Conservation (phyloP, 2,329 filamentous ascomycete genomes). For the Aspergillus proliferans region DNA sequence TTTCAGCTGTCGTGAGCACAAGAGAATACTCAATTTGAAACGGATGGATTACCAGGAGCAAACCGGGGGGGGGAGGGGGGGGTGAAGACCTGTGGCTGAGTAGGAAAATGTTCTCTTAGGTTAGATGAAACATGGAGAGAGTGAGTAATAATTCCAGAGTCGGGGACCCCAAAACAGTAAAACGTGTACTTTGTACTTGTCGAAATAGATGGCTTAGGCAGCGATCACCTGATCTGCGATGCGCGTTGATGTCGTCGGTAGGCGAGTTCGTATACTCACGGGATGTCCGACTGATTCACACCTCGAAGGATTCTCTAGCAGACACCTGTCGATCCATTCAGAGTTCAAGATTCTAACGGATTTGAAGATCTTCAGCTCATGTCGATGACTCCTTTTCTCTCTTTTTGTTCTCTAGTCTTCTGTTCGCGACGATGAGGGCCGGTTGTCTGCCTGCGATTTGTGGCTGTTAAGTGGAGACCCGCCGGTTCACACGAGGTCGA, state of each 20-base stretch:
- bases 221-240: neutral
- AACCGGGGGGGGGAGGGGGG: too few species aligned
- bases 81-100: too few species aligned
- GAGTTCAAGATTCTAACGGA: neutral
- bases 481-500: neutral
- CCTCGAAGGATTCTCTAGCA: neutral
- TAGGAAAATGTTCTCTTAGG: too few species aligned
- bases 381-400: neutral
- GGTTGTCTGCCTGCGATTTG: neutral
- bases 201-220: neutral
- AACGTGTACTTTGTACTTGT: neutral
- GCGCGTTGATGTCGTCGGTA: neutral
- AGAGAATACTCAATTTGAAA: neutral
- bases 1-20: neutral
- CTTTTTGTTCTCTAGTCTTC: neutral
- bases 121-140: neutral
- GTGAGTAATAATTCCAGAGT: neutral
- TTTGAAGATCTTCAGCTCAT: neutral
- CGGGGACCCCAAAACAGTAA: too few species aligned
- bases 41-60: neutral
- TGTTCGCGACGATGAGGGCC: neutral
- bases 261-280: neutral
- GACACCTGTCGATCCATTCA: neutral
- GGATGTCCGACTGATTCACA: neutral
- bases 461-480: conserved; percentile 1